These are phyloP conservation scores for Colletotrichum somersetense DNA, from an alignment of 2,329 filamentous ascomycete species.

Conservation along the genomic window DNA sequence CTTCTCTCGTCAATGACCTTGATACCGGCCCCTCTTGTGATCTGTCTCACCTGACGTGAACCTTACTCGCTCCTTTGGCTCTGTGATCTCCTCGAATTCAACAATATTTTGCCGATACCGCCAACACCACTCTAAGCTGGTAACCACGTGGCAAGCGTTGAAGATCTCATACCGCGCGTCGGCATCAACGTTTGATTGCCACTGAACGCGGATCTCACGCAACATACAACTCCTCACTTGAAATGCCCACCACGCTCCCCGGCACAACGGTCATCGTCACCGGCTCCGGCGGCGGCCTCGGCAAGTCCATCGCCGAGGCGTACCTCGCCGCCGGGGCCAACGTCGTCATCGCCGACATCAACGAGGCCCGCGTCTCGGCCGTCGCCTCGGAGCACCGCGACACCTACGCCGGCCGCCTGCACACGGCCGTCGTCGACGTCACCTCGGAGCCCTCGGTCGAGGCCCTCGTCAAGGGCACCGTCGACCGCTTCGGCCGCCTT, in stretches of 20 bases:
- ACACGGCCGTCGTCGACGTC: conserved; percentile 34
- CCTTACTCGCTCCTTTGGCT: not conserved
- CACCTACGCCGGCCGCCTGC: conserved; percentile 39
- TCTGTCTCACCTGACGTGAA: not conserved
- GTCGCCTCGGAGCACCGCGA: conserved; percentile 30
- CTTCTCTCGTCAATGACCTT: no score
- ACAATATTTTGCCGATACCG: not conserved
- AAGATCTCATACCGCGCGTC: not conserved
- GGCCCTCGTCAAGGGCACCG: conserved; percentile 29
- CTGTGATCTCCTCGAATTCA: not conserved
- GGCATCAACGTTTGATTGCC: no score
- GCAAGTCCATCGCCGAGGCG: conserved; percentile 48
- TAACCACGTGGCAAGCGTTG: not conserved
- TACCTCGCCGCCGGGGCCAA: conserved; percentile 50
- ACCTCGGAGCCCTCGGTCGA: conserved; percentile 33
- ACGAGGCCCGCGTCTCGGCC: conserved; percentile 38
- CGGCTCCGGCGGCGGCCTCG: conserved; percentile 50
- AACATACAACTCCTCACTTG: not conserved
- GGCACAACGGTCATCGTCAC: conserved; percentile 50
- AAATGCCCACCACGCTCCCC: conserved; percentile 31
- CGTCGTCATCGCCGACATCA: conserved; percentile 52
- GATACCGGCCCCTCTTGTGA: not conserved
- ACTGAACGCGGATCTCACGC: not conserved
- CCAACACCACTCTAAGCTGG: not conserved
- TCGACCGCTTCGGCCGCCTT: conserved; percentile 44